These are phyloP conservation scores for Candolleomyces eurysporus DNA, from an alignment of 768 basidiomycete genomes.

Conservation along the genomic window DNA sequence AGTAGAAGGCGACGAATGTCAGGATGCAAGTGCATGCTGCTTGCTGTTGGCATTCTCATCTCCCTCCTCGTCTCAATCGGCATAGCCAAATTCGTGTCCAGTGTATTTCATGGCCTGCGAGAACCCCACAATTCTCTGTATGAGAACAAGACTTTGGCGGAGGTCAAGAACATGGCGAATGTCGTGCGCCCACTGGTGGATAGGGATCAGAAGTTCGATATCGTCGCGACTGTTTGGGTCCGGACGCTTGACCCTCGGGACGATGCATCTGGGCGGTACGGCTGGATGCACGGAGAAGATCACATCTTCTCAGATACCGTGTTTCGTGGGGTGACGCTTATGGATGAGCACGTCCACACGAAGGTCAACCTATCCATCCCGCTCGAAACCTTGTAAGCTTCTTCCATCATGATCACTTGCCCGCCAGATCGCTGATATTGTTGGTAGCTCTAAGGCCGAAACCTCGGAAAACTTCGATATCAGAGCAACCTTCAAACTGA, in stretches of 20 bases:
- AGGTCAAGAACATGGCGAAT: conserved; percentile 3
- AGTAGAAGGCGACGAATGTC: conserved; percentile 6
- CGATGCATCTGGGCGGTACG: neutral
- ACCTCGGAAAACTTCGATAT: conserved; percentile 30
- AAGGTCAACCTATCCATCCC: conserved; percentile 26
- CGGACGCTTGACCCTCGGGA: neutral
- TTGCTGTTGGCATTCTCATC: neutral
- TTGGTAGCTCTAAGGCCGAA: conserved; percentile 17
- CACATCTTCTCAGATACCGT: conserved; percentile 26
- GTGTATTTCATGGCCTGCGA: neutral
- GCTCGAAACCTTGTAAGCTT: conserved; percentile 30
- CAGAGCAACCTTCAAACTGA: conserved; percentile 33
- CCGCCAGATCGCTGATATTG: neutral
- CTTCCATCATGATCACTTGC: neutral
- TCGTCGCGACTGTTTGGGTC: conserved; percentile 18
- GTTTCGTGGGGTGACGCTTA: conserved; percentile 24
- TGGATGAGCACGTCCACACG: conserved; percentile 21
- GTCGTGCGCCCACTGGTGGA: conserved; percentile 18
- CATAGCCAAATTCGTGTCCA: neutral
- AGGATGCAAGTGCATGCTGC: neutral
- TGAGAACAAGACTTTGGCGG: neutral
- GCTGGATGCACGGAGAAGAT: conserved; percentile 9
- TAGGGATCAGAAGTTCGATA: conserved; percentile 14
- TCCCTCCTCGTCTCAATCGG: neutral
- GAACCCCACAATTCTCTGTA: conserved; percentile 4